phyloP scores from a whole-genome alignment of 2,329 filamentous ascomycete species.

The Stagonosporopsis rhizophila region DNA sequence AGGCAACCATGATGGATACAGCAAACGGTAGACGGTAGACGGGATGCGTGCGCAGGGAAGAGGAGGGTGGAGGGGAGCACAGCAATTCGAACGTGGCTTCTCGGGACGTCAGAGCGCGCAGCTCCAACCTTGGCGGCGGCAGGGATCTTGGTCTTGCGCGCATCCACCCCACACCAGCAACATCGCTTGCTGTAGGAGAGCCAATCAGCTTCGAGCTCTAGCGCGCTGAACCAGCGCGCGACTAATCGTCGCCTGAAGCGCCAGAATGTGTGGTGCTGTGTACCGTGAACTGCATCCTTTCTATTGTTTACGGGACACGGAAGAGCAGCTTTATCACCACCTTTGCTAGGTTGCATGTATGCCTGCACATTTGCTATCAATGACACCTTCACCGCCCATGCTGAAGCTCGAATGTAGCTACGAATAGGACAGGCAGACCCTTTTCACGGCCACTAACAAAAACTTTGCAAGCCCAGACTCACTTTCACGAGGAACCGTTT shows the following conservation, averaged over 20 bases:
- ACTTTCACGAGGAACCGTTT: slow-evolving; percentile 11
- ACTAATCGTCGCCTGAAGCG: slow-evolving; percentile 13
- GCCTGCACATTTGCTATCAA: slow-evolving; percentile 16
- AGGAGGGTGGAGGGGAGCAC: slow-evolving; percentile 15
- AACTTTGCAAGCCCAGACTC: slow-evolving; percentile 14
- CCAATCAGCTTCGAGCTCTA: slow-evolving; percentile 14
- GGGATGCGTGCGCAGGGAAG: slow-evolving; percentile 17
- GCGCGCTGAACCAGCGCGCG: slow-evolving; percentile 6
- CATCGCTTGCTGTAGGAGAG: no score
- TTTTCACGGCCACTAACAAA: slow-evolving; percentile 15
- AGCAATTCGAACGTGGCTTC: slow-evolving; percentile 45
- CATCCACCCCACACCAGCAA: slow-evolving; percentile 9
- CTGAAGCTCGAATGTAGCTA: slow-evolving; percentile 16
- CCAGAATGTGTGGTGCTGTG: slow-evolving; percentile 1
- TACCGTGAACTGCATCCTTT: slow-evolving; percentile 14
- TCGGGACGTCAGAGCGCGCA: slow-evolving; percentile 20
- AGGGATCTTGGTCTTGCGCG: slow-evolving; percentile 15
- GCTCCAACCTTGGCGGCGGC: slow-evolving; percentile 25
- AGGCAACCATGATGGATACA: slow-evolving; percentile 69
- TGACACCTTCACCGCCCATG: slow-evolving; percentile 22
- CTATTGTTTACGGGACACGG: slow-evolving; percentile 4
- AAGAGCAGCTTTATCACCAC: slow-evolving; percentile 12
- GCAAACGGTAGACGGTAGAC: slow-evolving; percentile 17
- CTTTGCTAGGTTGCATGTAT: slow-evolving; percentile 15
- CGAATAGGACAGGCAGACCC: slow-evolving; percentile 9